A percentile compares a stretch with the other conserved stretches of the same genome.
These are phyloP conservation scores for Aspergillus texensis DNA, from an alignment of 2,329 filamentous ascomycete genomes.

Conservation along the genomic window DNA sequence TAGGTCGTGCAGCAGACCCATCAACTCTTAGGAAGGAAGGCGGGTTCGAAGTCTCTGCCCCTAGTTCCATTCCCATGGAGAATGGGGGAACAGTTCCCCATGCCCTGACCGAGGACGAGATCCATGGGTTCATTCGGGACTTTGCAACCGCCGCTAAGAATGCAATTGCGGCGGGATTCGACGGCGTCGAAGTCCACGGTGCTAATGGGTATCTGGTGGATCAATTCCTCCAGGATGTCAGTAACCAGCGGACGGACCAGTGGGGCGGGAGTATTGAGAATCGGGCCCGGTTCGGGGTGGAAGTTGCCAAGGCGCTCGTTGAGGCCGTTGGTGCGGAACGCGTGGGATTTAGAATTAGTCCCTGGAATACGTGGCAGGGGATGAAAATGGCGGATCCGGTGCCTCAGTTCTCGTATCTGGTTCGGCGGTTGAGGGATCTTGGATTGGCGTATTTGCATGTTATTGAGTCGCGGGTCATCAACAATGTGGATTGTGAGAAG, in stretches of 20 bases:
- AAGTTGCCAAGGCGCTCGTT: constrained; percentile 48
- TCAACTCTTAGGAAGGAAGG: constrained; percentile 22
- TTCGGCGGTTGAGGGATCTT: constrained; percentile 1
- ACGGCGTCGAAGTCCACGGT: constrained; percentile 51
- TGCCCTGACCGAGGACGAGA: constrained; percentile 39
- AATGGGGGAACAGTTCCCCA: constrained; percentile 32
- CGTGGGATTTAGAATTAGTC: constrained; percentile 46
- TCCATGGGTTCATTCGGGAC: constrained; percentile 40
- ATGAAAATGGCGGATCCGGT: constrained; percentile 62
- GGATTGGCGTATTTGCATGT: constrained; percentile 17
- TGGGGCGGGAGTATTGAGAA: constrained; percentile 54
- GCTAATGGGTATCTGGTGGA: constrained; percentile 52
- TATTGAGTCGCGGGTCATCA: constrained; percentile 12
- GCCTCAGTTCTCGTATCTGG: constrained; percentile 57
- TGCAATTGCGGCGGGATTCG: constrained; percentile 57
- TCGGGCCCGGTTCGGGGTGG: constrained; percentile 54
- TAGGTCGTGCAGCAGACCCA: constrained; percentile 57
- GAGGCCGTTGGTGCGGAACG: constrained; percentile 45
- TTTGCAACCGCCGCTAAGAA: constrained; percentile 46
- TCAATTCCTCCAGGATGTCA: constrained; percentile 49
- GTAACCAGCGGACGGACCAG: constrained; percentile 49
- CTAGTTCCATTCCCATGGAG: constrained; percentile 44
- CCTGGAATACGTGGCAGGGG: constrained; percentile 33
- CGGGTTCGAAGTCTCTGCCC: constrained; percentile 8
- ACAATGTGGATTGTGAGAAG: constrained; percentile 12